Evolutionary conservation across 768 basidiomycete genomes (phyloP).

Genomic region (Suillus subaureus): DNA sequence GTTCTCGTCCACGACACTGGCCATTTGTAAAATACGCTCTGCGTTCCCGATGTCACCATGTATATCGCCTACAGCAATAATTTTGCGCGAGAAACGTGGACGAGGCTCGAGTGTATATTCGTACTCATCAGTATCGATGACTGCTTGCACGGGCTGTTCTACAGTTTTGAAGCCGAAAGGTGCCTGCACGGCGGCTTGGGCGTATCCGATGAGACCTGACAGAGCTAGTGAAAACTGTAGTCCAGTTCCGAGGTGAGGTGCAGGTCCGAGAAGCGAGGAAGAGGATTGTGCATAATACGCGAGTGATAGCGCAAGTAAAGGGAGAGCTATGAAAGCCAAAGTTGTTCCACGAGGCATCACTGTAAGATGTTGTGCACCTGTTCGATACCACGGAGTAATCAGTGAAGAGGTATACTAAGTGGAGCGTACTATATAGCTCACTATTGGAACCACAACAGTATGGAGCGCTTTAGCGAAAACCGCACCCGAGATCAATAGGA

Average conservation of each 20-base stretch:
- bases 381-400: not conserved
- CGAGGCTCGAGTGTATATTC: conserved; percentile 21
- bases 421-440: not conserved
- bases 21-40: conserved; percentile 76
- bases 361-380: not conserved
- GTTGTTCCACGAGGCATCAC: conserved; percentile 28
- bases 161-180: conserved; percentile 25
- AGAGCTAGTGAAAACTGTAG: conserved; percentile 22
- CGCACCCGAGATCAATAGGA: not conserved
- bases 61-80: conserved; percentile 90
- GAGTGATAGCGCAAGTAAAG: conserved; percentile 31
- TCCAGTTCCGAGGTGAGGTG: conserved; percentile 32
- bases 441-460: not conserved
- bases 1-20: conserved; percentile 69
- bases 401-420: not conserved
- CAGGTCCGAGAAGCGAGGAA: conserved; percentile 33
- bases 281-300: conserved; percentile 34
- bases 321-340: conserved; percentile 21
- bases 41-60: conserved; percentile 89
- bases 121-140: not conserved
- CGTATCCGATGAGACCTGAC: conserved; percentile 29
- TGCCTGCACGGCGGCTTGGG: conserved; percentile 20
- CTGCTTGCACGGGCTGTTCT: conserved; percentile 11
- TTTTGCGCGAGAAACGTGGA: conserved; percentile 44
- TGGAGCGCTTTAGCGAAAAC: not conserved